Conservation (phyloP, 768 basidiomycete genomes). For the Termitomyces eurrhizus region DNA sequence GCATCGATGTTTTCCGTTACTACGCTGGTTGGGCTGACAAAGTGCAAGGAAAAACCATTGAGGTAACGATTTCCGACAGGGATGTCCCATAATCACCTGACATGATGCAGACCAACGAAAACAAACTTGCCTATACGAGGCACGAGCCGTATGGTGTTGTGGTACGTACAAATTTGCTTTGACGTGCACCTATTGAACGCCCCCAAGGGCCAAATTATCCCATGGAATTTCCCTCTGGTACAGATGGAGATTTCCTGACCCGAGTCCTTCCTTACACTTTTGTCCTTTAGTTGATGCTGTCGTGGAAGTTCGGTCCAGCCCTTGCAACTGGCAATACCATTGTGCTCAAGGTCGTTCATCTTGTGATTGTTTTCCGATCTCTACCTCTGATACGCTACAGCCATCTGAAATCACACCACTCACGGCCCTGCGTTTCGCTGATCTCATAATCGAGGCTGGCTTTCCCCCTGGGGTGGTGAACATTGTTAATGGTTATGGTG, state of each 20-base stretch:
- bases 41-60: constrained; percentile 64
- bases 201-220: constrained; percentile 44
- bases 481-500: constrained; percentile 61
- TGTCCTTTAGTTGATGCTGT: constrained; percentile 20
- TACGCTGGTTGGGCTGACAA: constrained; percentile 91
- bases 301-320: constrained; percentile 27
- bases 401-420: constrained; percentile 67
- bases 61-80: constrained; percentile 22
- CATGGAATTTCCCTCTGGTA: constrained; percentile 48
- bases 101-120: constrained; percentile 21
- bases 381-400: constrained; percentile 20
- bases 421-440: constrained; percentile 46
- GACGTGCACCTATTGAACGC: neutral
- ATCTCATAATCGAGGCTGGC: constrained; percentile 61
- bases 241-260: neutral
- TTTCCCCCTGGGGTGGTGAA: constrained; percentile 73
- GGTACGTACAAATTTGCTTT: constrained; percentile 15
- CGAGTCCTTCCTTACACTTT: neutral
- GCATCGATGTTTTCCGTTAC: constrained; percentile 56
- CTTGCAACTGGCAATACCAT: constrained; percentile 52
- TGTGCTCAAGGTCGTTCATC: constrained; percentile 41
- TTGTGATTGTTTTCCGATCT: neutral
- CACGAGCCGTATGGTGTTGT: constrained; percentile 60
- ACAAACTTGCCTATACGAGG: constrained; percentile 24
- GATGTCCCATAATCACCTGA: neutral